These are phyloP conservation scores for Cicer arietinum DNA, from an alignment of 306 rosid species.

Conservation along the genomic window DNA sequence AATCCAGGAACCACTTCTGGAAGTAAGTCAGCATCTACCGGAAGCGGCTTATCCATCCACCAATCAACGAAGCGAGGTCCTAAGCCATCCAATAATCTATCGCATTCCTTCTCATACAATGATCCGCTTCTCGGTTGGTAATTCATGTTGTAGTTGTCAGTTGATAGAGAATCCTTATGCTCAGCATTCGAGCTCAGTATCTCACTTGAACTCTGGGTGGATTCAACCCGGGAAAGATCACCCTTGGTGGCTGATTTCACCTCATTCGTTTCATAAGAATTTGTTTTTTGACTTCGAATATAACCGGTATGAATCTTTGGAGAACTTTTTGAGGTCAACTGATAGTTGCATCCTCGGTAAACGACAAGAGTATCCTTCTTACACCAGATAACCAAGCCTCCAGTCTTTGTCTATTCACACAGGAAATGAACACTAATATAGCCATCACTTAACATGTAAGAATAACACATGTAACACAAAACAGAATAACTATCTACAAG, in stretches of 20 bases:
- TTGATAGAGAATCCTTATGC: conserved; percentile 37
- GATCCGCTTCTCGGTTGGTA: conserved; percentile 52
- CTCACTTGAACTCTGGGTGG: conserved; percentile 41
- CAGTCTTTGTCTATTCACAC: conserved; percentile 69
- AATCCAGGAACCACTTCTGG: conserved; percentile 79
- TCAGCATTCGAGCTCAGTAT: conserved; percentile 37
- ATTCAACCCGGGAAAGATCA: conserved; percentile 23
- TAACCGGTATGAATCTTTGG: conserved; percentile 37
- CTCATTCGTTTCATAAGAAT: conserved; percentile 37
- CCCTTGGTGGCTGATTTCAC: conserved; percentile 40
- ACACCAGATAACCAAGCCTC: conserved; percentile 84
- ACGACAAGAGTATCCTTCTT: conserved; percentile 73
- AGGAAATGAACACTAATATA: conserved; percentile 41
- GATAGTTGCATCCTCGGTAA: conserved; percentile 66
- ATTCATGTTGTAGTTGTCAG: conserved; percentile 37
- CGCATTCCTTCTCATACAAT: conserved; percentile 81
- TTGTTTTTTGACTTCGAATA: conserved; percentile 40
- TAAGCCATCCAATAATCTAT: conserved; percentile 76
- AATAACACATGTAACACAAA: background rate
- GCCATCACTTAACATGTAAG: conserved; percentile 35
- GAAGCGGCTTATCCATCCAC: conserved; percentile 95
- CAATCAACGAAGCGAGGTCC: conserved; percentile 94
- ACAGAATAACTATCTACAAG: conserved; percentile 33
- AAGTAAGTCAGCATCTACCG: conserved; percentile 90
- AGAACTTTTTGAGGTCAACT: conserved; percentile 38